Evolutionary conservation across 106 monocot species (phyloP).

Genomic region (Vanilla planifolia): DNA sequence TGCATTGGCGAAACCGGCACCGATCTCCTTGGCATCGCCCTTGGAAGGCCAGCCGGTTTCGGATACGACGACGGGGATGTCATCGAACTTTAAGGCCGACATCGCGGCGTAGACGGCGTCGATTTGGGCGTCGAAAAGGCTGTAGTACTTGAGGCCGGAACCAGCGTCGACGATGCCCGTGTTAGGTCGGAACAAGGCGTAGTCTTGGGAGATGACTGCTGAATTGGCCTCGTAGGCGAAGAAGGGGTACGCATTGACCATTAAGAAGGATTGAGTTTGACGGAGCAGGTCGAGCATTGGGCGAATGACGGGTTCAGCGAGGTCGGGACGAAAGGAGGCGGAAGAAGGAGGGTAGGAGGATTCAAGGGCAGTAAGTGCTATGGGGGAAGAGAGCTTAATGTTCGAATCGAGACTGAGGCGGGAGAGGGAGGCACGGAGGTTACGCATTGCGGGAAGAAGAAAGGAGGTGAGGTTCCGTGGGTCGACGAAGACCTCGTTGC

Average conservation of each 20-base stretch:
- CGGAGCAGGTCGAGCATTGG: conserved; percentile 83
- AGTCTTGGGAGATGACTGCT: conserved; percentile 72
- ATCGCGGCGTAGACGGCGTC: conserved; percentile 80
- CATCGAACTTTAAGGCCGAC: conserved; percentile 39
- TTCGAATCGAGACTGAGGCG: conserved; percentile 31
- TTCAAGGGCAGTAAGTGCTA: conserved; percentile 73
- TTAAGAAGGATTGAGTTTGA: conserved; percentile 46
- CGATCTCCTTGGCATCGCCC: conserved; percentile 62
- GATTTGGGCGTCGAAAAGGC: conserved; percentile 80
- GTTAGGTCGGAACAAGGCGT: conserved; percentile 87
- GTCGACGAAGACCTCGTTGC: conserved; percentile 74
- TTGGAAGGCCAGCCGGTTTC: conserved; percentile 91
- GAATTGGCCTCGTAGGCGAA: conserved; percentile 78
- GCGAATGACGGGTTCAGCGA: conserved; percentile 46
- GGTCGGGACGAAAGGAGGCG: conserved; percentile 58
- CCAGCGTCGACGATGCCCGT: conserved; percentile 48
- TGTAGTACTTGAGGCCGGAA: conserved; percentile 54
- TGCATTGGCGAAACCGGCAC: conserved; percentile 52
- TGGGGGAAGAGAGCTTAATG: conserved; percentile 73
- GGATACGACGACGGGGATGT: conserved; percentile 51
- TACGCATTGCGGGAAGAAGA: conserved; percentile 79
- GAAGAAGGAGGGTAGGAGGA: conserved; percentile 74
- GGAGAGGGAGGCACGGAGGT: conserved; percentile 47
- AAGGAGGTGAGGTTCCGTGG: conserved; percentile 41
- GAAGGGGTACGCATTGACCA: conserved; percentile 94